These are phyloP conservation scores for Pseudocohnilembus persalinus DNA, from an alignment of 169 alveolate genomes.

Conservation along the genomic window DNA sequence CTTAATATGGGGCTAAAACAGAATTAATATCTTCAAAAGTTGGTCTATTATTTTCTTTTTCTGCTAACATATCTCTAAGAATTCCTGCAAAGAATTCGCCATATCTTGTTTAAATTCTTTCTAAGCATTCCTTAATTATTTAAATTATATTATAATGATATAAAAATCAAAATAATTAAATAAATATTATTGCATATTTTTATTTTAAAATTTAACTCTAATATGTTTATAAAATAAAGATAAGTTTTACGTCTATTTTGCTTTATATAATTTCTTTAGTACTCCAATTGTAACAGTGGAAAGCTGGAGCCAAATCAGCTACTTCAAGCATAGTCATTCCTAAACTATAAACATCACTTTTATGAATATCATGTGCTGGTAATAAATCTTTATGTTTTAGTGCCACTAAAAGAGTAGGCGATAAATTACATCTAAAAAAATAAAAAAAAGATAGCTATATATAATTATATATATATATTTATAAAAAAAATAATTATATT, in stretches of 20 bases:
- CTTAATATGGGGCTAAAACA: background rate
- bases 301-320: slow-evolving; percentile 11
- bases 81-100: slow-evolving; percentile 13
- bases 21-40: slow-evolving; percentile 4
- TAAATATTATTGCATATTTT: too few relatives aligned
- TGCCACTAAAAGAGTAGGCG: slow-evolving; percentile 2
- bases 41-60: slow-evolving; percentile 8
- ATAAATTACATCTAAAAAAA: background rate
- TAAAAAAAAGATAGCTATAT: too few relatives aligned
- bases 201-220: background rate
- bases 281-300: slow-evolving; percentile 4
- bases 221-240: too few relatives aligned
- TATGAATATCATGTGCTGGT: slow-evolving; percentile 9
- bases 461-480: too few relatives aligned
- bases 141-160: background rate
- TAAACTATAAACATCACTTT: slow-evolving; percentile 10
- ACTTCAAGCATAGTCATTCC: slow-evolving; percentile 22
- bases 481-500: too few relatives aligned
- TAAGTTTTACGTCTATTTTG: background rate
- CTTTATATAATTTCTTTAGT: background rate
- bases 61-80: slow-evolving; percentile 2
- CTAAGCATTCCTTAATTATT: background rate
- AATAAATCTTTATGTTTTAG: background rate
- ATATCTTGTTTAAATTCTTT: background rate
- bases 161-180: too few relatives aligned